Evolutionary conservation across 1,284 basidiomycete species (phyloP), one percentile per base, ranked within the genome.

Genomic region (Exobasidium cylindrosporum): DNA sequence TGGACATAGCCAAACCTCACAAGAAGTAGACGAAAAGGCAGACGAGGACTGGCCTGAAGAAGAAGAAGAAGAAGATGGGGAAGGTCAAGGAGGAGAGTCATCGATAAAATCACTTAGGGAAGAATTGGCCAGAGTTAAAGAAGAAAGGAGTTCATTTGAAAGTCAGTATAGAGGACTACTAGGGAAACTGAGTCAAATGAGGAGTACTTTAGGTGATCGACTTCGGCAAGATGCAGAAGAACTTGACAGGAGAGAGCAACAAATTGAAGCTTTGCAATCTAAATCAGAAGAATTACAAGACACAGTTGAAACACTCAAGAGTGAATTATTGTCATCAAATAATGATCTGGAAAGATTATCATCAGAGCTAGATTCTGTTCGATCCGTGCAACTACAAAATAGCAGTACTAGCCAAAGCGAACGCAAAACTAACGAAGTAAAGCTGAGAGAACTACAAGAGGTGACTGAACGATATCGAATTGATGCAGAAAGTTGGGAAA

Each of bases 131-230:
- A 59, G 65, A 0, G 65, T 66, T 0, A 66, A 67, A 10, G 86
- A 88, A 66, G 94, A 97, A 82, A 92, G 92, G 81, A 92, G 96
- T 64, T 83, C 84, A 4, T 85, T 93, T 47, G 88, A 89, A 23
- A 82, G 86, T 23, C 92, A 97, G 79, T 96, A 98, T 81, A 86
- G 87, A 58, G 88, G 86, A 63, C 84, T 98, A 44, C 84, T 98
- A 4, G 86, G 87, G 52, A 97, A 94, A 82, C 83, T 98, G 54
- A 92, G 91, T 1, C 86, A 88, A 35, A 97, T 98, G 93, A 86
- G 94, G 14, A 90, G 88, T 29, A 91, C 91, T 3, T 84, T 99
- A 28, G 93, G 93, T 44, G 94, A 93, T 75, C 95, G 97, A 80
- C 83, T 99, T 61, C 88, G 90, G 79, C 91, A 96, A 81, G 96